Conservation (phyloP, 78 protist genomes). For the Ministeria vibrans region DNA sequence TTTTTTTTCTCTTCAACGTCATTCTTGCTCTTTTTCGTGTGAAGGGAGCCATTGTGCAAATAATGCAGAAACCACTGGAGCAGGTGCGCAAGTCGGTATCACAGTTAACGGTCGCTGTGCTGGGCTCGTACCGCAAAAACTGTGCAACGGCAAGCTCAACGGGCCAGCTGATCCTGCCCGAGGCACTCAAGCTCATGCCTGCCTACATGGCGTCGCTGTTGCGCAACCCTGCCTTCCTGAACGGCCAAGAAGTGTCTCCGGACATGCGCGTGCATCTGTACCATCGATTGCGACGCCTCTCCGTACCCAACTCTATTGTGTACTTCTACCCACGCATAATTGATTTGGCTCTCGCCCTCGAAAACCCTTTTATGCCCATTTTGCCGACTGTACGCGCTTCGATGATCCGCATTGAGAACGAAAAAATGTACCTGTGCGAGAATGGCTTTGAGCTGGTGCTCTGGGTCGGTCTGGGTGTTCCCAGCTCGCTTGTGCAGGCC, state of each 20-base stretch:
- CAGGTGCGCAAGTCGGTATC: background rate
- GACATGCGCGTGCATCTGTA: conserved; percentile 2
- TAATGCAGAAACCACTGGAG: background rate
- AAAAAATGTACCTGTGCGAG: background rate
- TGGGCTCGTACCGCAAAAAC: conserved; percentile 21
- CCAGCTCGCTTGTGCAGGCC: background rate
- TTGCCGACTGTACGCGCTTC: background rate
- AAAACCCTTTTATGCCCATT: too few relatives aligned
- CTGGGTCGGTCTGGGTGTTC: background rate
- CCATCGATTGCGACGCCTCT: background rate
- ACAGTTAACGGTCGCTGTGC: background rate
- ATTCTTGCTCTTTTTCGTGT: too few relatives aligned
- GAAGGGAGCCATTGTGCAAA: too few relatives aligned
- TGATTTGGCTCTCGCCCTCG: background rate
- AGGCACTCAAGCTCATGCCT: conserved; percentile 59
- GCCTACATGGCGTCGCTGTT: conserved; percentile 19
- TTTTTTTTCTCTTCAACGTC: too few relatives aligned
- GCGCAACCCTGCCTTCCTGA: background rate
- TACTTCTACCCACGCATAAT: conserved; percentile 16
- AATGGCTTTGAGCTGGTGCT: background rate
- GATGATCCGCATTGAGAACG: background rate
- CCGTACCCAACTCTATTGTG: conserved; percentile 7
- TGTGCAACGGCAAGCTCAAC: conserved; percentile 33
- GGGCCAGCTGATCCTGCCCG: conserved; percentile 53
- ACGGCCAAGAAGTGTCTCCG: background rate